phyloP scores from a whole-genome alignment of 2,329 filamentous ascomycete genomes.

The Talaromyces sp. region DNA sequence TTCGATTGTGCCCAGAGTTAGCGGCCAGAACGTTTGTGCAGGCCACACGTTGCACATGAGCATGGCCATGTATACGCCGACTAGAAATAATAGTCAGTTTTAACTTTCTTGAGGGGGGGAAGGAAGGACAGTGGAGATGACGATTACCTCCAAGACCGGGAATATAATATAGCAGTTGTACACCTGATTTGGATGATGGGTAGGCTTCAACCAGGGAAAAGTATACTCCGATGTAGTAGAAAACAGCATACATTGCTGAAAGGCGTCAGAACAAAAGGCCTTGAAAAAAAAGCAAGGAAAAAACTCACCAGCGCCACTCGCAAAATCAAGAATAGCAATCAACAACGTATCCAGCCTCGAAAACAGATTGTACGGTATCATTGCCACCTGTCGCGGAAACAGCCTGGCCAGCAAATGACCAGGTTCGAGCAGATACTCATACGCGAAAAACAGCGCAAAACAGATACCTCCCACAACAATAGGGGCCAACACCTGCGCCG shows the following conservation, averaged over 20 bases:
- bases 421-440: conserved; percentile 52
- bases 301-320: conserved; percentile 49
- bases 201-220: conserved; percentile 59
- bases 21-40: conserved; percentile 55
- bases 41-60: conserved; percentile 58
- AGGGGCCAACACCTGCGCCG: conserved; percentile 45
- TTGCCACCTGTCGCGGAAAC: conserved; percentile 54
- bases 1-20: conserved; percentile 52
- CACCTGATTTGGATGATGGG: conserved; percentile 46
- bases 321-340: conserved; percentile 59
- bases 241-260: conserved; percentile 45
- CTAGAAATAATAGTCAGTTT: conserved; percentile 16
- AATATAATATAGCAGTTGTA: conserved; percentile 58
- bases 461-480: conserved; percentile 43
- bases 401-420: conserved; percentile 41
- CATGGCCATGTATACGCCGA: conserved; percentile 54
- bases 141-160: conserved; percentile 55
- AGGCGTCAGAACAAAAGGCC: conserved; percentile 41
- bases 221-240: conserved; percentile 66
- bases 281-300: conserved; percentile 54
- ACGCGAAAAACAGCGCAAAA: conserved; percentile 40
- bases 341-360: conserved; percentile 53
- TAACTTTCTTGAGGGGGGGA: background rate
- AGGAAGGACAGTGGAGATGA: background rate
- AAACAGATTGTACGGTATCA: conserved; percentile 60